phyloP scores from a whole-genome alignment of 768 basidiomycete genomes.

The Mycena epipterygia region DNA sequence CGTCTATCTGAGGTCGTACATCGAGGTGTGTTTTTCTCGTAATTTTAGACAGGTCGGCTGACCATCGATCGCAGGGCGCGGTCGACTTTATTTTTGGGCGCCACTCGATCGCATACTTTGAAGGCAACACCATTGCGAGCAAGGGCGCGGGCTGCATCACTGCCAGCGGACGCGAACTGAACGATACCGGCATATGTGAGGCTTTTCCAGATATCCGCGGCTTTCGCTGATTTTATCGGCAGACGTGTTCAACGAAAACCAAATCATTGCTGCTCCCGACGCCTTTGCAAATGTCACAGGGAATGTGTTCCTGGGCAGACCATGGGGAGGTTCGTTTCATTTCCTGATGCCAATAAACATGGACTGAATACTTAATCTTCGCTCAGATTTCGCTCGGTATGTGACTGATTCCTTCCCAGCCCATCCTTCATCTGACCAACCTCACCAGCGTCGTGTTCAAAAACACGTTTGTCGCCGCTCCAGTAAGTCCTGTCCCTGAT shows the following conservation, averaged over 20 bases:
- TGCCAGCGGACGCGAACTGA: conserved; percentile 42
- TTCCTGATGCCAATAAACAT: too few relatives aligned
- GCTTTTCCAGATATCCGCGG: neutral
- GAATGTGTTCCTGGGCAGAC: conserved; percentile 43
- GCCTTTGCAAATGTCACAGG: conserved; percentile 38
- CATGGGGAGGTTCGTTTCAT: conserved; percentile 42
- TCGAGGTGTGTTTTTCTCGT: conserved; percentile 25
- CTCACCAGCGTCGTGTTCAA: conserved; percentile 42
- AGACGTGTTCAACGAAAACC: conserved; percentile 44
- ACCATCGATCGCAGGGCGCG: conserved; percentile 31
- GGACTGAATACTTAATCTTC: neutral
- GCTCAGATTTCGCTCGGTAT: conserved; percentile 29
- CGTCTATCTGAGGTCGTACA: conserved; percentile 42
- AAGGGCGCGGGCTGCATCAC: conserved; percentile 43
- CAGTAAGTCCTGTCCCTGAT: conserved; percentile 1
- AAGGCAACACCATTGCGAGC: conserved; percentile 43
- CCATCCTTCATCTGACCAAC: neutral
- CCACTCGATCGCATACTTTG: conserved; percentile 44
- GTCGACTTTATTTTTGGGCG: conserved; percentile 47
- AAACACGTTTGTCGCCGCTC: conserved; percentile 38
- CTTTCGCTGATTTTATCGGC: neutral
- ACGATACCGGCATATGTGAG: conserved; percentile 44
- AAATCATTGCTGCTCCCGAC: conserved; percentile 36
- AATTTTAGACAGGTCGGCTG: neutral
- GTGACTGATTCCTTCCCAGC: neutral